Evolutionary conservation across 805 yeast species (phyloP), one percentile per base, ranked within the genome.

Genomic region (Saccharomycopsis selenospora): DNA sequence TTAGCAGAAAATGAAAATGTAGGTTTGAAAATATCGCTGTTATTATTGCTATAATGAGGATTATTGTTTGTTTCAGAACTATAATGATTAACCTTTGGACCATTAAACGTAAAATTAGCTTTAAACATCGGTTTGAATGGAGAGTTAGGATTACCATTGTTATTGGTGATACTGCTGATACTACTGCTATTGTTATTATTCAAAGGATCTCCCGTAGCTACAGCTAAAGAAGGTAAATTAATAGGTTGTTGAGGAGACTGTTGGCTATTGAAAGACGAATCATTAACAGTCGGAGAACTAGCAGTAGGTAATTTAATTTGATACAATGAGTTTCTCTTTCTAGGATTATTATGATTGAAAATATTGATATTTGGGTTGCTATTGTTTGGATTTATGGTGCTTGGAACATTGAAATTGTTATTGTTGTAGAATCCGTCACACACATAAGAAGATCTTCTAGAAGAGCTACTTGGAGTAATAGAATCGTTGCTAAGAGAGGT

Each of bases 341-440:
- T 4, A 4, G 38, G 17, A 7, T 11, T 11, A 27, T 27, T 27
- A 27, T 27, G 29, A 27, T 27, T 27, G 29, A 27, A 8, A 27
- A 11, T 27, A 11, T 27, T 27, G 29, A 27, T 27, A 11, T 27
- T 27, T 8, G 29, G 29, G 29, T 27, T 27, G 17, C 18, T 33
- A 20, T 33, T 33, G 17, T 33, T 33, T 10, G 20, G 7, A 33
- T 17, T 17, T 10, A 28, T 28, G 33, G 33, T 28, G 33, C 33
- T 28, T 10, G 33, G 33, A 28, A 28, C 33, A 28, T 28, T 28
- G 38, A 33, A 33, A 14, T 33, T 33, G n/a, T 56, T 27, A 51
- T 55, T 10, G 51, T 64, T 45, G 10, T 33, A 33, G 10, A 6
- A 33, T 6, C n/a, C n/a, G 6, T 33, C 38, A 20, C 38, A 14